phyloP scores from a whole-genome alignment of 148 eudicot species.

The Chenopodium album region DNA sequence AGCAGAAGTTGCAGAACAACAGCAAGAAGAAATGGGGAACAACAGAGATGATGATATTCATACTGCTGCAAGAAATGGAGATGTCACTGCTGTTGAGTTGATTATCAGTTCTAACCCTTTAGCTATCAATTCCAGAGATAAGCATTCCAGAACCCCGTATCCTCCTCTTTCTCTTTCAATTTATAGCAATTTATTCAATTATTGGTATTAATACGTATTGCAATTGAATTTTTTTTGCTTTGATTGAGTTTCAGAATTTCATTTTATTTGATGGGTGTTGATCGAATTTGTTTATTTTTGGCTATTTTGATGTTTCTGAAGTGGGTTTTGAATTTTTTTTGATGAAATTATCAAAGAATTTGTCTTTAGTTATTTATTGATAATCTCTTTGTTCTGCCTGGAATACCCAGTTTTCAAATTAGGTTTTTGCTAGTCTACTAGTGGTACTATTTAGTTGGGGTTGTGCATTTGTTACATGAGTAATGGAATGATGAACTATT shows the following conservation, averaged over 20 bases:
- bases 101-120: conserved; percentile 60
- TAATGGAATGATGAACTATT: too few relatives aligned
- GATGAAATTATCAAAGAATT: background rate
- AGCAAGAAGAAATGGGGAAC: conserved; percentile 24
- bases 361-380: background rate
- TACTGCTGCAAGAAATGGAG: conserved; percentile 79
- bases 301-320: background rate
- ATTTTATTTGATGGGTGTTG: background rate
- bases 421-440: background rate
- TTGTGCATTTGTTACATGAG: background rate
- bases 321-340: background rate
- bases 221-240: background rate
- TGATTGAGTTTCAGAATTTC: background rate
- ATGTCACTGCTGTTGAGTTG: conserved; percentile 47
- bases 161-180: conserved; percentile 37
- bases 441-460: background rate
- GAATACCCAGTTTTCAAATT: background rate
- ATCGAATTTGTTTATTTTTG: background rate
- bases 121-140: conserved; percentile 74
- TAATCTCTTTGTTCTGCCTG: background rate
- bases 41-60: conserved; percentile 48
- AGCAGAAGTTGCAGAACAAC: background rate
- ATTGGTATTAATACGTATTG: background rate
- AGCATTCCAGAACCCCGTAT: conserved; percentile 96
- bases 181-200: background rate